Percentiles rank a stretch among this genome's conserved stretches.
These are phyloP conservation scores for Solanum sitiens DNA, from an alignment of 257 asterid genomes.

Conservation along the genomic window DNA sequence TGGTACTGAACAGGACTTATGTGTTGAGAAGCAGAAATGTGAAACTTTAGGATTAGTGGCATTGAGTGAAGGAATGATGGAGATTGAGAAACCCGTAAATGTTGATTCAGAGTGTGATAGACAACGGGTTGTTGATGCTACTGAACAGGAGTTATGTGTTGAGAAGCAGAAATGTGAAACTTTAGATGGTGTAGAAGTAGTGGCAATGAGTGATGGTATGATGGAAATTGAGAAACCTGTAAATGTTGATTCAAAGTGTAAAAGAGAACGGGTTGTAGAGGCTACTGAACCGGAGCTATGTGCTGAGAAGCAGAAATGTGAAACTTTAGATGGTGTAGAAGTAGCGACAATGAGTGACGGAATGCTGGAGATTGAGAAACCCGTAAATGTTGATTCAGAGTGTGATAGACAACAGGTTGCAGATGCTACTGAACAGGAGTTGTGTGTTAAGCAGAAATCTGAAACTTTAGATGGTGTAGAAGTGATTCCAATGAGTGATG, in stretches of 20 bases:
- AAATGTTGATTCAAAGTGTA: conserved; percentile 22
- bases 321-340: conserved; percentile 4
- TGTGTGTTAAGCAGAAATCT: conserved; percentile 13
- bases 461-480: conserved; percentile 6
- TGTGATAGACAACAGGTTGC: conserved; percentile 9
- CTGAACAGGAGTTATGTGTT: conserved; percentile 1
- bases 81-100: conserved; percentile 14
- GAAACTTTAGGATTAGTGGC: not conserved
- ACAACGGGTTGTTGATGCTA: conserved; percentile 10
- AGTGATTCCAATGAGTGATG: conserved; percentile 5
- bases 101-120: conserved; percentile 21
- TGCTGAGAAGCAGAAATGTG: conserved; percentile 15
- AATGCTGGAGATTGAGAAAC: conserved; percentile 21
- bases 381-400: conserved; percentile 17
- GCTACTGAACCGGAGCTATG: conserved; percentile 19
- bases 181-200: conserved; percentile 7
- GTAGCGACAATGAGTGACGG: conserved; percentile 7
- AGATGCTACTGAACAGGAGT: conserved; percentile 19
- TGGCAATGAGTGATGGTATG: conserved; percentile 9
- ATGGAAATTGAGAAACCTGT: conserved; percentile 20
- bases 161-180: not conserved
- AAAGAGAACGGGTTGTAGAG: conserved; percentile 10
- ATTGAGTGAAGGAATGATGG: conserved; percentile 16
- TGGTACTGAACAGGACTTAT: not conserved
- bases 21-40: not conserved